These are phyloP conservation scores for Volvox africanus DNA, from an alignment of 139 green algal genomes.

Conservation along the genomic window DNA sequence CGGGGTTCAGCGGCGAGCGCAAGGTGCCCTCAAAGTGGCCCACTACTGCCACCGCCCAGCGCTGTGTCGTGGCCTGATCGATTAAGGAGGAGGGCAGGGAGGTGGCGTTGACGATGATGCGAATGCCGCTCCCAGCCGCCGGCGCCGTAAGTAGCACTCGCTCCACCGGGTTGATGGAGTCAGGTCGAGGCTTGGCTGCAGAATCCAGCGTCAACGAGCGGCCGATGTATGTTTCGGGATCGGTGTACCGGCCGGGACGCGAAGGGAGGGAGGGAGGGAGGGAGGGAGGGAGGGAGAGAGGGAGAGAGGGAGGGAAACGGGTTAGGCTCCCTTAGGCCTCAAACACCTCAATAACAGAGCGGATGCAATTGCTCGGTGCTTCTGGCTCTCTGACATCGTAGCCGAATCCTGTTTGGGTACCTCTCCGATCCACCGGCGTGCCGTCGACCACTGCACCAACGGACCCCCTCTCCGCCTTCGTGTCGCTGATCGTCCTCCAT, in stretches of 20 bases:
- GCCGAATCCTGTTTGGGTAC: too few relatives aligned
- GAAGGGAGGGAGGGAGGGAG: neutral
- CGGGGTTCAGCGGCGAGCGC: neutral
- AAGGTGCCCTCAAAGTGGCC: slow-evolving; percentile 1
- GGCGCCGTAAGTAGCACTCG: neutral
- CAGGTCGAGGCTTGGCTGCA: neutral
- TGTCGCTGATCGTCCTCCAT: too few relatives aligned
- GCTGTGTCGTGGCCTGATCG: neutral
- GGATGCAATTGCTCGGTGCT: too few relatives aligned
- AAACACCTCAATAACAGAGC: too few relatives aligned
- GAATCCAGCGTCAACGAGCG: too few relatives aligned
- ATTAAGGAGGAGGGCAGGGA: neutral
- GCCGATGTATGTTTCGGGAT: too few relatives aligned
- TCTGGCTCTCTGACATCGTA: too few relatives aligned
- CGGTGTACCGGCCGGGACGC: neutral
- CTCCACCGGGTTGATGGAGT: slow-evolving; percentile 12
- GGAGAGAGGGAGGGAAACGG: neutral
- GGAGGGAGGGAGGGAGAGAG: neutral
- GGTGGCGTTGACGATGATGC: neutral
- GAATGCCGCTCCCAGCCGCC: neutral
- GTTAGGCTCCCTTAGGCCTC: too few relatives aligned
- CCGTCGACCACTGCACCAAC: too few relatives aligned
- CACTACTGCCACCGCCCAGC: slow-evolving; percentile 23
- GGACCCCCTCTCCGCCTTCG: too few relatives aligned
- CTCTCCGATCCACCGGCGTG: too few relatives aligned